Percentiles rank a stretch among this genome's conserved stretches.
These are phyloP conservation scores for Aurantiochytrium sp. DNA, from an alignment of 108 stramenopile genomes.

Conservation along the genomic window DNA sequence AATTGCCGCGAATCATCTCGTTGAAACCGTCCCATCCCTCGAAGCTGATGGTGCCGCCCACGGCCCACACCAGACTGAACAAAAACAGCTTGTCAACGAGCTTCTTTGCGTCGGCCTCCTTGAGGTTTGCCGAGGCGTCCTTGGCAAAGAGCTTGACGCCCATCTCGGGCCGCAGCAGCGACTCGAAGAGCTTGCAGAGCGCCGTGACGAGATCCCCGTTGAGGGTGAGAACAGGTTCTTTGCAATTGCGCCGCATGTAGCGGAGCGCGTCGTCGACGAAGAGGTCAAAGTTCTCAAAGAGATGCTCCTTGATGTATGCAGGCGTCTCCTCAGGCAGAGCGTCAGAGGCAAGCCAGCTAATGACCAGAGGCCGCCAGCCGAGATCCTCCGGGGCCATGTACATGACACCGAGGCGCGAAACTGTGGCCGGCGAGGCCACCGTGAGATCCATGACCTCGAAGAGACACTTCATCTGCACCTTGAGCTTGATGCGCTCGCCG, in stretches of 20 bases:
- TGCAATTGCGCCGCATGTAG: constrained; percentile 45
- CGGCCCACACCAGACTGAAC: constrained; percentile 55
- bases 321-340: constrained; percentile 46
- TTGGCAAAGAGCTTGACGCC: not conserved
- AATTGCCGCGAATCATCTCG: constrained; percentile 28
- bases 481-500: constrained; percentile 69
- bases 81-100: constrained; percentile 56
- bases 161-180: constrained; percentile 30
- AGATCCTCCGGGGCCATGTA: constrained; percentile 67
- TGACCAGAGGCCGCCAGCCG: constrained; percentile 60
- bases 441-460: constrained; percentile 68
- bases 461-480: constrained; percentile 63
- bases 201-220: constrained; percentile 57
- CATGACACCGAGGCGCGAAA: constrained; percentile 64
- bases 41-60: constrained; percentile 49
- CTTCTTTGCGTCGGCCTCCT: constrained; percentile 26
- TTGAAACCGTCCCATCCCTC: constrained; percentile 44
- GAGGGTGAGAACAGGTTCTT: constrained; percentile 56
- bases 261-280: constrained; percentile 41
- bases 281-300: constrained; percentile 46
- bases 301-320: constrained; percentile 34
- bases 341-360: constrained; percentile 48
- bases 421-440: constrained; percentile 65
- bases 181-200: constrained; percentile 47
- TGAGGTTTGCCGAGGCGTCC: not conserved